Evolutionary conservation across 169 alveolate genomes (phyloP).

Genomic region (Eimeria maxima): DNA sequence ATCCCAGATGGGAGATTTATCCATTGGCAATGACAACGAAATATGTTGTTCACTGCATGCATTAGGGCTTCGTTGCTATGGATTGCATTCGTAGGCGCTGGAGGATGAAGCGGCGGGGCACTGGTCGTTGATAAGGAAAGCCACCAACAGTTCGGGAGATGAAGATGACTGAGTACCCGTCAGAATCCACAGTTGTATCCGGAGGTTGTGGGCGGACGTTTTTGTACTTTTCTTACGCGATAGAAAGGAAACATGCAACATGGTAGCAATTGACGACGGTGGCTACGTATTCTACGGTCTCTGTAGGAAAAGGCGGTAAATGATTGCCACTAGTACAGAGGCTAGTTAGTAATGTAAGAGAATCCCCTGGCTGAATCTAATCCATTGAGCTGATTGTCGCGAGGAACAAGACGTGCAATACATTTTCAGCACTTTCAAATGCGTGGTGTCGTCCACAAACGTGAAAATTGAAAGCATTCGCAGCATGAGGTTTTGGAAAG

Average conservation of each 20-base stretch:
- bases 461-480: background rate
- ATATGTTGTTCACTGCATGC: background rate
- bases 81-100: slow-evolving; percentile 13
- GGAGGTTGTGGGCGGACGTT: background rate
- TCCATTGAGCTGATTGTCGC: background rate
- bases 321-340: background rate
- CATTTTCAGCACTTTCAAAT: background rate
- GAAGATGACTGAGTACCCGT: background rate
- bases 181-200: background rate
- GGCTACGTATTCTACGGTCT: background rate
- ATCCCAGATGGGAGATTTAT: background rate
- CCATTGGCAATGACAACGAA: background rate
- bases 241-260: background rate
- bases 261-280: background rate
- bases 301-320: no score
- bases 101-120: slow-evolving; percentile 76
- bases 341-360: background rate
- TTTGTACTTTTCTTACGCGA: background rate
- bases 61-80: no score
- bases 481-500: background rate
- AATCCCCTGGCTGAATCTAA: background rate
- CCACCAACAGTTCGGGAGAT: slow-evolving; percentile 37
- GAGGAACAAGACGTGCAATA: background rate
- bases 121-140: slow-evolving; percentile 59
- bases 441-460: background rate